A percentile compares a stretch with the other conserved stretches of the same genome.
Conservation (phyloP, 2,329 filamentous ascomycete species). For the Podosphaera xanthii region DNA sequence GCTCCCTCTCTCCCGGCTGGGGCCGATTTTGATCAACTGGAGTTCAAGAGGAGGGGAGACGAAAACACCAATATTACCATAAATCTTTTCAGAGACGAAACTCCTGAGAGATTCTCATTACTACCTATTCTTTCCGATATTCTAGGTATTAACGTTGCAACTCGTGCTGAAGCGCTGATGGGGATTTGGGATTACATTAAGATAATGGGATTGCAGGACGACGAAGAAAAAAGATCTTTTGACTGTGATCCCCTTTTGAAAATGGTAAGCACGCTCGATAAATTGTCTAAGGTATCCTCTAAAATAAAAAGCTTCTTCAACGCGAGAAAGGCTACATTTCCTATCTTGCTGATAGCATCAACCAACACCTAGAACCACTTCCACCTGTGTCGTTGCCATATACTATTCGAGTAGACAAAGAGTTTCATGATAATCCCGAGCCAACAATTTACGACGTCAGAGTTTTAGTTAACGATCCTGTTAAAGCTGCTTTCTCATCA, state of each 20-base stretch:
- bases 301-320: slow-evolving; percentile 35
- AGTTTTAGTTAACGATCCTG: slow-evolving; percentile 63
- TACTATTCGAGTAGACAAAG: slow-evolving; percentile 79
- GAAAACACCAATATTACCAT: slow-evolving; percentile 83
- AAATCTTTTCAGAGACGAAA: slow-evolving; percentile 65
- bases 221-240: slow-evolving; percentile 83
- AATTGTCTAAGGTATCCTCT: neutral
- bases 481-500: slow-evolving; percentile 41
- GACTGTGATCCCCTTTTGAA: slow-evolving; percentile 68
- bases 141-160: slow-evolving; percentile 68
- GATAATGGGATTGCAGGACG: slow-evolving; percentile 66
- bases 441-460: slow-evolving; percentile 80
- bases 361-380: slow-evolving; percentile 54
- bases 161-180: slow-evolving; percentile 69
- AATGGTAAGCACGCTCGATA: slow-evolving; percentile 32
- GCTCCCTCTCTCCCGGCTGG: slow-evolving; percentile 30
- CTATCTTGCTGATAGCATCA: slow-evolving; percentile 57
- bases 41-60: slow-evolving; percentile 78
- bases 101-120: slow-evolving; percentile 62
- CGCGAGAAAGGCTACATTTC: slow-evolving; percentile 67
- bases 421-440: slow-evolving; percentile 50
- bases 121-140: slow-evolving; percentile 62
- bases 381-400: slow-evolving; percentile 69
- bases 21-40: slow-evolving; percentile 70
- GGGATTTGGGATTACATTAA: slow-evolving; percentile 92